Evolutionary conservation across 805 yeast species (phyloP).

Genomic region (Zygosaccharomyces siamensis): DNA sequence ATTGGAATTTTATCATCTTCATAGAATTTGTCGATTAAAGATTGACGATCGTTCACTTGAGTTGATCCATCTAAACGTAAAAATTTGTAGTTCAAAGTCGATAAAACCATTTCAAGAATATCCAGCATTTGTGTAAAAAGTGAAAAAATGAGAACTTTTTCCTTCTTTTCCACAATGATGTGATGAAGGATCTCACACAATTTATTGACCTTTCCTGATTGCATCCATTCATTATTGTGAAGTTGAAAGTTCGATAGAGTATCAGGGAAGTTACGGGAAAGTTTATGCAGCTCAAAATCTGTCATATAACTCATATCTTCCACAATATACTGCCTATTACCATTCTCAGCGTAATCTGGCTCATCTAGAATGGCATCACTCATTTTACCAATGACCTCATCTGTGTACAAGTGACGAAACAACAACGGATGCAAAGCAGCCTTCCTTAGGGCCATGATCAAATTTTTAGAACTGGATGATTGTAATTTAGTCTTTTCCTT

Average conservation of each 20-base stretch:
- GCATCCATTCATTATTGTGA: conserved; percentile 49
- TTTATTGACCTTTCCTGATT: conserved; percentile 69
- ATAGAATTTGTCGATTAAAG: conserved; percentile 81
- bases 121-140: conserved; percentile 90
- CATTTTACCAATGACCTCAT: conserved; percentile 57
- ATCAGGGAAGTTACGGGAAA: conserved; percentile 70
- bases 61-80: conserved; percentile 91
- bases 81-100: conserved; percentile 60
- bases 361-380: conserved; percentile 74
- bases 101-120: conserved; percentile 71
- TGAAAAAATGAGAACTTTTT: conserved; percentile 77
- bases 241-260: conserved; percentile 53
- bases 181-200: conserved; percentile 54
- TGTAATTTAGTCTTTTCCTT: conserved; percentile 37
- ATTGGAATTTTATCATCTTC: conserved; percentile 79
- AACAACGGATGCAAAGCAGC: conserved; percentile 90
- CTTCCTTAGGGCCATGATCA: conserved; percentile 84
- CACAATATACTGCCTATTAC: conserved; percentile 67
- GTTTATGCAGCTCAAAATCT: conserved; percentile 76
- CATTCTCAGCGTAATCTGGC: conserved; percentile 64
- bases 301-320: conserved; percentile 97
- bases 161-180: conserved; percentile 47
- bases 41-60: conserved; percentile 88
- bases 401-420: conserved; percentile 62
- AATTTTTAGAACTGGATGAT: conserved; percentile 44